These are phyloP conservation scores for Acer saccharum DNA, from an alignment of 345 rosid genomes.

Conservation along the genomic window DNA sequence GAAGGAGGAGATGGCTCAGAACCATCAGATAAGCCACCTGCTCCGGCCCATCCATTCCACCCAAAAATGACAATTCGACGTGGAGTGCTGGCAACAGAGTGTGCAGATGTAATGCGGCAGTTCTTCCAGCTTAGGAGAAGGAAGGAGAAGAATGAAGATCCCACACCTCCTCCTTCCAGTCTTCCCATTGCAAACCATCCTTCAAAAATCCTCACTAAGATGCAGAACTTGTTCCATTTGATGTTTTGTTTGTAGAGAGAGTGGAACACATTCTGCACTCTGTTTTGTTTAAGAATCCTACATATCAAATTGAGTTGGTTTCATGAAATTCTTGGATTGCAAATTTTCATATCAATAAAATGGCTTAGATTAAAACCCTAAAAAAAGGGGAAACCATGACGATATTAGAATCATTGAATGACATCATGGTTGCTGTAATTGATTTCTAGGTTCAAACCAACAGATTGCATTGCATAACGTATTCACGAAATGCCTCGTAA, in stretches of 20 bases:
- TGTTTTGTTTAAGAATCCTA: neutral
- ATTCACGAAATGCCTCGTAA: too few relatives aligned
- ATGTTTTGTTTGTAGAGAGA: slow-evolving; percentile 63
- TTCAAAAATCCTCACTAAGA: slow-evolving; percentile 67
- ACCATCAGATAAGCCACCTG: slow-evolving; percentile 59
- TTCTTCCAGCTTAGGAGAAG: slow-evolving; percentile 90
- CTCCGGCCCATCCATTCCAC: slow-evolving; percentile 92
- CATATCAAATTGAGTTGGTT: neutral
- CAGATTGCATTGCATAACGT: too few relatives aligned
- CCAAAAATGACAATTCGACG: slow-evolving; percentile 85
- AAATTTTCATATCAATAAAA: neutral
- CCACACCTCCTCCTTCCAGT: slow-evolving; percentile 44
- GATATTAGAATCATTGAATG: neutral
- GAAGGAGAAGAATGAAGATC: slow-evolving; percentile 54
- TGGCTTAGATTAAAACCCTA: neutral
- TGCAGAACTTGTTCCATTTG: slow-evolving; percentile 72
- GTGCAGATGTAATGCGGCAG: slow-evolving; percentile 85
- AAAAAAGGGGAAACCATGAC: neutral
- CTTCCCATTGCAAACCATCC: slow-evolving; percentile 61
- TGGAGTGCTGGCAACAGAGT: slow-evolving; percentile 75
- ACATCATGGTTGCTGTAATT: too few relatives aligned
- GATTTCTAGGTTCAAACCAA: too few relatives aligned
- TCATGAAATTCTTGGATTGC: neutral
- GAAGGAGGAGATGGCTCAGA: slow-evolving; percentile 44
- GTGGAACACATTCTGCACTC: neutral